Conservation (phyloP, 371 early-diverging fungal genomes). For the Dinochytrium kinnereticum region DNA sequence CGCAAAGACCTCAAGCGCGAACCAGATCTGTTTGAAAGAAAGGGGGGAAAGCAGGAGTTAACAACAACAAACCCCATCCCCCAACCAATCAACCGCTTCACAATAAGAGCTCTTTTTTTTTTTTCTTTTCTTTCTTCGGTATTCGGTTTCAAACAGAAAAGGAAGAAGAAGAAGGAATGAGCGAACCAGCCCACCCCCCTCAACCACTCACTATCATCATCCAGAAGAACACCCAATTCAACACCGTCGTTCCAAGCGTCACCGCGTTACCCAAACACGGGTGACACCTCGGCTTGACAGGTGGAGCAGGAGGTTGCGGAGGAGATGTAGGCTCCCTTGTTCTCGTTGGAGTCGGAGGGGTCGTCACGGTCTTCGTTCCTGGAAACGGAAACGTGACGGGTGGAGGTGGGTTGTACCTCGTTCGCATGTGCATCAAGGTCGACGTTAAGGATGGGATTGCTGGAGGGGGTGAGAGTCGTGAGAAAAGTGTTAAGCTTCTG, state of each 20-base stretch:
- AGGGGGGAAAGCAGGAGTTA: too few relatives aligned
- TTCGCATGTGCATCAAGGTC: too few relatives aligned
- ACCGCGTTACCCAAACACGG: neutral
- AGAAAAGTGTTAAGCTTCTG: too few relatives aligned
- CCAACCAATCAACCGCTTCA: too few relatives aligned
- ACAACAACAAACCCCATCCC: too few relatives aligned
- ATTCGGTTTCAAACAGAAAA: too few relatives aligned
- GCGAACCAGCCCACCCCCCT: too few relatives aligned
- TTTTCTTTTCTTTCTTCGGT: too few relatives aligned
- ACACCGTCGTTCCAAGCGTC: neutral
- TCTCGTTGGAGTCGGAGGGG: neutral
- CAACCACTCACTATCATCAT: neutral
- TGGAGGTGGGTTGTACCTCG: neutral
- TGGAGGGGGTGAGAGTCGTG: too few relatives aligned
- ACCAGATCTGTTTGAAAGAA: neutral
- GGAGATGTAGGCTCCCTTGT: neutral
- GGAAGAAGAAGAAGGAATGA: too few relatives aligned
- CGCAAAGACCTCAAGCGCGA: slow-evolving; percentile 2
- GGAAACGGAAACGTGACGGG: neutral
- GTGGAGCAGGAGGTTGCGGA: neutral
- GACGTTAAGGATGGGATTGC: too few relatives aligned
- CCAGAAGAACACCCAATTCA: slow-evolving; percentile 11
- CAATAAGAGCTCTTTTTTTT: too few relatives aligned
- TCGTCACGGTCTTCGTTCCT: neutral
- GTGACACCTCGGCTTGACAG: neutral